Conservation (phyloP, 2,329 filamentous ascomycete genomes). For the Venturia pyrina region DNA sequence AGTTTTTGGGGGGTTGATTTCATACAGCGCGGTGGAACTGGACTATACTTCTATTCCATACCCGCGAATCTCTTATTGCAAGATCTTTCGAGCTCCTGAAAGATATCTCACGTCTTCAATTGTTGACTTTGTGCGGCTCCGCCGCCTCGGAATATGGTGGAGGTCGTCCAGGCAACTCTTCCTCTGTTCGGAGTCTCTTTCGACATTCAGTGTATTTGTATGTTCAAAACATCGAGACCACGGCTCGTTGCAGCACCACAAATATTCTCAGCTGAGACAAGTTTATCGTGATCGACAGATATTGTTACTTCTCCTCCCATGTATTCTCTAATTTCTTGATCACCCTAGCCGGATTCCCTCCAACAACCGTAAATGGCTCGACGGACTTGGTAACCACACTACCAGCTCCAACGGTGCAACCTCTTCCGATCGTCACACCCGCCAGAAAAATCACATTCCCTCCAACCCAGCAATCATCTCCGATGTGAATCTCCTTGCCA, state of each 20-base stretch:
- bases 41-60: neutral
- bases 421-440: conserved; percentile 68
- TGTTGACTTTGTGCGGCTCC: neutral
- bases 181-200: neutral
- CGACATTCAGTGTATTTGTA: neutral
- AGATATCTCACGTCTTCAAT: neutral
- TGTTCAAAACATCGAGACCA: neutral
- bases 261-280: neutral
- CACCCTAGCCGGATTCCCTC: conserved; percentile 51
- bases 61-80: neutral
- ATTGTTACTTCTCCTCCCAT: neutral
- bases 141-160: neutral
- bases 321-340: neutral
- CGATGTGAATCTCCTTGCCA: conserved; percentile 64
- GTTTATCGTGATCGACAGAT: neutral
- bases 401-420: conserved; percentile 65
- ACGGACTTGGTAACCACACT: conserved; percentile 74
- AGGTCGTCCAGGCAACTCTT: neutral
- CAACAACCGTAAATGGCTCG: conserved; percentile 51
- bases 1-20: no score
- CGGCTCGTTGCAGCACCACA: neutral
- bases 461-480: conserved; percentile 62
- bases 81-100: neutral
- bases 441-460: conserved; percentile 50
- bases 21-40: neutral